Evolutionary conservation across 2,329 filamentous ascomycete species (phyloP), one percentile per base, ranked within the genome.

Genomic region (Nemania diffusa): DNA sequence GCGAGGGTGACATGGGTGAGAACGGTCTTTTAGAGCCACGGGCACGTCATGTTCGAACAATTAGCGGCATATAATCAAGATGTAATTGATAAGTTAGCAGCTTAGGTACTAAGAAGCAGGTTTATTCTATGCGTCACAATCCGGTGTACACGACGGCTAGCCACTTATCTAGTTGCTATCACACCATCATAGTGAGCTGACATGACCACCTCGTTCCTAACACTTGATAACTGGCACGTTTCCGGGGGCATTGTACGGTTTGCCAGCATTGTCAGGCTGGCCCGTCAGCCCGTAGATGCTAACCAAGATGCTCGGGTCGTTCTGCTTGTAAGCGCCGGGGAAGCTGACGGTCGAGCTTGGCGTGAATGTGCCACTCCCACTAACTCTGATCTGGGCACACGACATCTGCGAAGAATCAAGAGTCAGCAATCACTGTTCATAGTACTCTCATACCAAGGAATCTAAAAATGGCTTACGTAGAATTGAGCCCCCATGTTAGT

Each of bases 261-360:
- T 78, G 46, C 80, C 80, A 48, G 70, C 76, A 42, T 81, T 83
- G 73, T 84, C 81, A 3, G 82, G 79, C 71, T 78, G 71, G 11
- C 82, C 81, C 1, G 70, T 74, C 6, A 72, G 56, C 34, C 82
- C 83, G 69, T 85, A 84, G 73, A 85, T 84, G 74, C 82, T 84
- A 77, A 81, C 76, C 40, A 79, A 69, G 71, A 85, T 84, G 51
- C 81, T 81, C 0, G 83, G 79, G 73, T 84, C 80, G 56, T 72
- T 78, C 55, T 79, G 75, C 71, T 78, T 69, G 75, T 84, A 85
- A 0, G 78, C 82, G 17, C 82, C 80, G 0, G 83, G 83, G 76
- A 85, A 82, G 74, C 74, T 78, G 67, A 85, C 80, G 1, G 81
- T 82, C 64, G 76, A 64, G 64, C 62, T 72, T 13, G 78, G 78